Evolutionary conservation across 225 moss, liverwort and hornwort species (phyloP), one percentile per base, ranked within the genome.

Genomic region (Neckera pumila): DNA sequence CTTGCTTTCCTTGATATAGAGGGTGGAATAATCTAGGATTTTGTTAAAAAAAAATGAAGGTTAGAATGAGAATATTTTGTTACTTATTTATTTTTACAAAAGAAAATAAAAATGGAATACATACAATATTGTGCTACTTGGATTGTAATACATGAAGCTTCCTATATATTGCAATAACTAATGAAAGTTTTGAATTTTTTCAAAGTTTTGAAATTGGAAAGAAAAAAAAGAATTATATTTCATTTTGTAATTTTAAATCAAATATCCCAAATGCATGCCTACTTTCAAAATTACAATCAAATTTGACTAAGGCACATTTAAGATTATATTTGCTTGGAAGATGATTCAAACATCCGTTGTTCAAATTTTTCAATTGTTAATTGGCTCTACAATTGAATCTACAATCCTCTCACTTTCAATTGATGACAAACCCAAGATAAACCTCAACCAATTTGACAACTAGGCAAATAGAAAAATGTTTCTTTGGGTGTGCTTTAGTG

Each of bases 271-370:
- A 63, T 67, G 4, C 1, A 21, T 67, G n/a, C 11, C n/a, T 67
- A 21, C 21, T n/a, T 67, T 67, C 21, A 67, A 20, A 66, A 67
- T n/a, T 20, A 21, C 19, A 67, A 67, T 17, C 6, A 67, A 21
- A 1, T 34, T 67, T 67, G 6, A 67, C 9, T 0, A 34, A 0
- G 2, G 4, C 3, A 0, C 36, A 36, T 19, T 0, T 1, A 66
- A 67, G 36, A 66, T 13, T 69, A 69, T 26, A 2, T 26, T 40
- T 71, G 2, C 26, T 71, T 71, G 5, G 15, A 0, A 42, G 15
- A 71, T 26, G 9, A 26, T 71, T 42, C 26, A 42, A 26, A 5
- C 42, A 71, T 42, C 0, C 1, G 1, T 42, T 71, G 25, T 42
- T 42, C 4, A 27, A 71, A 40, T 1, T 12, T 40, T 71, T 15